Conservation (phyloP, 805 yeast species). For the Alloascoidea hylecoeti region DNA sequence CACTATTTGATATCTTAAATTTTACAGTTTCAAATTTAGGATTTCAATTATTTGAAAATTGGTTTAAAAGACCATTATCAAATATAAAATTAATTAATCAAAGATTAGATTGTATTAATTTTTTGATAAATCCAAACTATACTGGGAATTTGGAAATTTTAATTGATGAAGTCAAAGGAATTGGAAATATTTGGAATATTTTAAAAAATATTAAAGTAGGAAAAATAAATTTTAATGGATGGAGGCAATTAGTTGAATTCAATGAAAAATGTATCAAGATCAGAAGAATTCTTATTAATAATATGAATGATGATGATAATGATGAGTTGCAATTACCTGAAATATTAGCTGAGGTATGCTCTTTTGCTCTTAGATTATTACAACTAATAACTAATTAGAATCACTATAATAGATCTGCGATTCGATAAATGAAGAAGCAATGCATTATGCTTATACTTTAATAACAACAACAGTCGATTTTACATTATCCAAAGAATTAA, state of each 20-base stretch:
- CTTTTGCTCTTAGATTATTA: too few relatives aligned
- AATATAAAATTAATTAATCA: slow-evolving; percentile 14
- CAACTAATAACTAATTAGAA: too few relatives aligned
- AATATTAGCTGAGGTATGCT: too few relatives aligned
- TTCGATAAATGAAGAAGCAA: slow-evolving; percentile 4
- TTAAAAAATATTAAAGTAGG: slow-evolving; percentile 14
- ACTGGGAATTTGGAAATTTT: slow-evolving; percentile 11
- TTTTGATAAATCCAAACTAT: slow-evolving; percentile 12
- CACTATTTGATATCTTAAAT: slow-evolving; percentile 8
- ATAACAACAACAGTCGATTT: slow-evolving; percentile 21
- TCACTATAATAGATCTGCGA: slow-evolving; percentile 9
- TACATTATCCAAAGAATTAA: slow-evolving; percentile 17
- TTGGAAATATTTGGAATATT: slow-evolving; percentile 17
- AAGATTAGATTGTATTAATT: slow-evolving; percentile 17
- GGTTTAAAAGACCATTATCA: slow-evolving; percentile 21
- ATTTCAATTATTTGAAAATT: slow-evolving; percentile 14
- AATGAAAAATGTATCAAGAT: slow-evolving; percentile 11
- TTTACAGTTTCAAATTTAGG: slow-evolving; percentile 18
- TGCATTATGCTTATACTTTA: slow-evolving; percentile 8
- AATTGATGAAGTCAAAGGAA: slow-evolving; percentile 9
- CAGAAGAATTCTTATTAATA: slow-evolving; percentile 7
- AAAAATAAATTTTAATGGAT: slow-evolving; percentile 12
- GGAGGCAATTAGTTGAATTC: slow-evolving; percentile 17
- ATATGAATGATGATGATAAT: too few relatives aligned
- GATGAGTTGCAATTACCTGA: too few relatives aligned